A percentile compares a stretch with the other conserved stretches of the same genome.
Conservation (phyloP, 2,329 filamentous ascomycete species). For the Trichoderma aggressivum region DNA sequence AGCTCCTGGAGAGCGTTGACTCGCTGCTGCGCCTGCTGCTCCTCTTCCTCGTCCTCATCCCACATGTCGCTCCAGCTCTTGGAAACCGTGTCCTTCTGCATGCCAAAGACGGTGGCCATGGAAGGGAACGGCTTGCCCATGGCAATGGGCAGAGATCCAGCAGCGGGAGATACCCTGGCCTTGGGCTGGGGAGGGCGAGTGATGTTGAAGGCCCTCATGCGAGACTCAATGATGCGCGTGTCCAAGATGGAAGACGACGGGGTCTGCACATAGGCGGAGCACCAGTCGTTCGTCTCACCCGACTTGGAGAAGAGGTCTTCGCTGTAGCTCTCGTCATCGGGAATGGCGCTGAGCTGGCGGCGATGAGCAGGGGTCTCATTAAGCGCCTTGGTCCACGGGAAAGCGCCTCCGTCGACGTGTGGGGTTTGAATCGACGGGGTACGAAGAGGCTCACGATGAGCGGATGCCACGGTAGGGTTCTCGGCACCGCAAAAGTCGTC, state of each 20-base stretch:
- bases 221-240: conserved; percentile 75
- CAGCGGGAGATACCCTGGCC: conserved; percentile 53
- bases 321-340: conserved; percentile 72
- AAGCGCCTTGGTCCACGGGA: conserved; percentile 92
- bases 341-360: conserved; percentile 84
- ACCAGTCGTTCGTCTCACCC: conserved; percentile 71
- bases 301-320: conserved; percentile 85
- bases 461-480: conserved; percentile 71
- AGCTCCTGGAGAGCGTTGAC: conserved; percentile 53
- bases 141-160: conserved; percentile 72
- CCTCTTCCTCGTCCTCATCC: conserved; percentile 84
- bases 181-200: conserved; percentile 37
- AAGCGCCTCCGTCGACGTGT: conserved; percentile 73
- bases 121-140: conserved; percentile 73
- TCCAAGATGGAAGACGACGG: conserved; percentile 82
- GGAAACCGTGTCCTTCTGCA: conserved; percentile 73
- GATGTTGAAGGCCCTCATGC: conserved; percentile 70
- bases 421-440: conserved; percentile 94
- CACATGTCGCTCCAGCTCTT: conserved; percentile 99
- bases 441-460: conserved; percentile 90
- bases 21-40: conserved; percentile 57
- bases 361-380: conserved; percentile 62
- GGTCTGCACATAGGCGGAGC: conserved; percentile 69
- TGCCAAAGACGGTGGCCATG: conserved; percentile 76
- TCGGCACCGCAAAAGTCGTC: conserved; percentile 92